Base-by-base conservation (phyloP, 306 rosid species). In the Styphnolobium japonicum region DNA sequence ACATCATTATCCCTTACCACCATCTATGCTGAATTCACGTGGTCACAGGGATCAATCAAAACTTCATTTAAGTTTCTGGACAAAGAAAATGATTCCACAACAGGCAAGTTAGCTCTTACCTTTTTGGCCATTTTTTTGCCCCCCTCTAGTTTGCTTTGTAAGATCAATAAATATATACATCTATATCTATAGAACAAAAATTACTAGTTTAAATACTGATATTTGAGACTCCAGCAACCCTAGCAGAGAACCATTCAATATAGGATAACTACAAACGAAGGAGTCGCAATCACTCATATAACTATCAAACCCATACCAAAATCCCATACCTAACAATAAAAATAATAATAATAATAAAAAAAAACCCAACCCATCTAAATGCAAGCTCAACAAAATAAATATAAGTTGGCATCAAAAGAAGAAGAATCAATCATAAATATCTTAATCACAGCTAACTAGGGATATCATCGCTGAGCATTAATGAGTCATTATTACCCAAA, bases 281-380 rank as follows among this genome's bases (percentile, higher is more conserved):
- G 40, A 39, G 85, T 86, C 80, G 7, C 80, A 57, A 76, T 82
- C 89, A 48, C 15, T 58, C 80, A 31, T 34, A 6, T 46, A 76
- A n/a, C 74, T 51, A 78, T 63, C 80, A 73, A 81, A 73, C 52
- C 66, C 71, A 73, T 42, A 81, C 66, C 86, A 46, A 67, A 67
- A 48, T 53, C 77, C 42, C 76, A 48, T 56, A 82, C 82, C 85
- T 71, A 86, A 76, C 80, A 62, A 62, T 0, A 36, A 60, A 62
- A 60, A 62, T 42, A 31, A 67, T 45, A 55, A 55, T 6, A 25
- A 22, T 55, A 33, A 1, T 29, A 10, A 56, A 10, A 10, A 66
- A 65, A 16, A 16, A 73, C n/a, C 39, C 80, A 51, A 34, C 11
- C 71, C 23, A 19, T 12, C 8, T 11, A 8, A 15, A 23, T 48